Conservation (phyloP, 306 rosid genomes). For the Parietaria judaica region DNA sequence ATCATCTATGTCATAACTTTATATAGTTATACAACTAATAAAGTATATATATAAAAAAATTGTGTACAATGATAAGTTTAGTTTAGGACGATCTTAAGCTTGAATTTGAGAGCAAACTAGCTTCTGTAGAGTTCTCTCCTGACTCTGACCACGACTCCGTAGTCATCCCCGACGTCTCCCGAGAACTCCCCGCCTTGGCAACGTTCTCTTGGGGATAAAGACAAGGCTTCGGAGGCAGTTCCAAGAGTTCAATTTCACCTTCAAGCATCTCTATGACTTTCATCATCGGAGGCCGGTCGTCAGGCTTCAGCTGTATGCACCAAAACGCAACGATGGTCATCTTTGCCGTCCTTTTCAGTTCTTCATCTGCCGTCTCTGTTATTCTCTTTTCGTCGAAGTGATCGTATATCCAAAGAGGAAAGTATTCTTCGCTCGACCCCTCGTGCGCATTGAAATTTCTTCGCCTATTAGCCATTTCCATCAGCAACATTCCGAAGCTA, state of each 20-base stretch:
- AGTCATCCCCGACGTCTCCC: neutral
- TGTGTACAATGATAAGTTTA: no score
- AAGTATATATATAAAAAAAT: no score
- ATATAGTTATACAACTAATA: no score
- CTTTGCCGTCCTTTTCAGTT: neutral
- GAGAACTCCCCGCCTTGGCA: neutral
- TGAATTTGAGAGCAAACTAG: neutral
- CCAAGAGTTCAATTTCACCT: neutral
- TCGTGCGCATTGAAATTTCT: neutral
- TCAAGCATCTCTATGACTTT: constrained; percentile 10
- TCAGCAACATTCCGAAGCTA: constrained; percentile 10
- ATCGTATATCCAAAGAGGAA: constrained; percentile 4
- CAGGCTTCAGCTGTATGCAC: constrained; percentile 10
- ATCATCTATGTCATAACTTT: no score
- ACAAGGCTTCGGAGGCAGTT: constrained; percentile 4
- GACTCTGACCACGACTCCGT: neutral
- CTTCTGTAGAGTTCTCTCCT: neutral
- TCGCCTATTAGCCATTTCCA: constrained; percentile 1
- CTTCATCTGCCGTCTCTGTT: neutral
- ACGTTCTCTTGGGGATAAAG: constrained; percentile 3
- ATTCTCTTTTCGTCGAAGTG: neutral
- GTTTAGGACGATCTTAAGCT: neutral
- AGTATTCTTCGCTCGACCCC: neutral
- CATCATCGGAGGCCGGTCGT: constrained; percentile 1
- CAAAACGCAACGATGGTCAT: constrained; percentile 5